phyloP scores from a whole-genome alignment of 2,329 filamentous ascomycete species.

The Aspergillus uvarum region DNA sequence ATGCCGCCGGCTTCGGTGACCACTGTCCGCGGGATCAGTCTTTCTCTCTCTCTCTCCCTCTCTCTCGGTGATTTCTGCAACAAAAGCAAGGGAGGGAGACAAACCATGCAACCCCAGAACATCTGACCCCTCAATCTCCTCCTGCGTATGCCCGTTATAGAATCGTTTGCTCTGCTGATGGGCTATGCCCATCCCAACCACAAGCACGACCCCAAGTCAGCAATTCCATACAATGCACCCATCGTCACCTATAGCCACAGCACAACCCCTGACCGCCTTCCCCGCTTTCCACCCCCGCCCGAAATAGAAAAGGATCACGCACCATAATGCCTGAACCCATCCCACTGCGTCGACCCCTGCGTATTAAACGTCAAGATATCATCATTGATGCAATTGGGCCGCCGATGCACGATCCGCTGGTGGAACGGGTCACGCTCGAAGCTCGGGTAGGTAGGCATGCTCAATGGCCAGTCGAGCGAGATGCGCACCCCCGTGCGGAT shows the following conservation, averaged over 20 bases:
- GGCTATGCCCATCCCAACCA: neutral
- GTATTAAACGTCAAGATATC: slow-evolving; percentile 9
- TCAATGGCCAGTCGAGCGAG: slow-evolving; percentile 15
- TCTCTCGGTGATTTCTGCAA: no score
- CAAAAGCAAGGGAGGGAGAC: neutral
- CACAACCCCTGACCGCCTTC: no score
- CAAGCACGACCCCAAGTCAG: no score
- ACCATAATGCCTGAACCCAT: slow-evolving; percentile 4
- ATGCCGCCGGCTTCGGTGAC: slow-evolving; percentile 23
- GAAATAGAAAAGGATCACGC: no score
- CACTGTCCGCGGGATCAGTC: no score
- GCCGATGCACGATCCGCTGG: neutral
- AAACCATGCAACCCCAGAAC: neutral
- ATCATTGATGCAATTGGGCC: slow-evolving; percentile 4
- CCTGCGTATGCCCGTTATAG: neutral
- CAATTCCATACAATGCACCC: no score
- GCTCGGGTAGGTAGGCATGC: neutral
- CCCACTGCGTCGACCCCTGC: slow-evolving; percentile 9
- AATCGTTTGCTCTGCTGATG: neutral
- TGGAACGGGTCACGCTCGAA: neutral
- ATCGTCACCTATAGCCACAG: no score
- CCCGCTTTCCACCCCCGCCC: no score
- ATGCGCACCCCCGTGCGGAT: slow-evolving; percentile 37
- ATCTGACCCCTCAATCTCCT: neutral
- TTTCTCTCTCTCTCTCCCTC: no score